Evolutionary conservation across 108 stramenopile genomes (phyloP).

Genomic region (Asterionellopsis glacialis): DNA sequence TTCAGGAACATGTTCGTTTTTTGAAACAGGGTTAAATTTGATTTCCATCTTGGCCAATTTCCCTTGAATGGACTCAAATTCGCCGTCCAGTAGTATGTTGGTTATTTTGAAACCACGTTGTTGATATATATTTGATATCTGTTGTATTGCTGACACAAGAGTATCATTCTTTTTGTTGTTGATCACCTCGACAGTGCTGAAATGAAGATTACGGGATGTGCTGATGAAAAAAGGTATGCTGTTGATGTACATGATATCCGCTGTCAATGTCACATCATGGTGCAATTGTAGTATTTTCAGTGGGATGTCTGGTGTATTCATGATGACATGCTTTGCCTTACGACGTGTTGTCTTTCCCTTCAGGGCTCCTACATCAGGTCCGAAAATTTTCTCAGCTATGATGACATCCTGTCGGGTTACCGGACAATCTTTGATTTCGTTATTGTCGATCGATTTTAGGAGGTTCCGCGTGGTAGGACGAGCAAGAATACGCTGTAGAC

Average conservation of each 20-base stretch:
- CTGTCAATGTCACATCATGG: constrained; percentile 7
- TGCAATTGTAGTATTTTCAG: constrained; percentile 15
- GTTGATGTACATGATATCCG: constrained; percentile 31
- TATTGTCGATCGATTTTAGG: constrained; percentile 16
- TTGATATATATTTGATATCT: constrained; percentile 9
- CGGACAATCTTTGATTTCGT: constrained; percentile 14
- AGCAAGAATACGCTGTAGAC: no score
- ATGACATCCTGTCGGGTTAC: no score
- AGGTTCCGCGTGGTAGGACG: constrained; percentile 2
- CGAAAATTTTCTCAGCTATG: no score
- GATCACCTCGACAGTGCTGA: no score
- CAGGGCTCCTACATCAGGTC: no score
- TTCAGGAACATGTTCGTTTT: constrained; percentile 28
- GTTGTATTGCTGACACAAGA: no score
- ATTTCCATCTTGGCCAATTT: no score
- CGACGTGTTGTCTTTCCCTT: background rate
- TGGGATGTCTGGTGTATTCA: constrained; percentile 15
- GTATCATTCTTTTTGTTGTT: no score
- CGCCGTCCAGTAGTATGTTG: constrained; percentile 6
- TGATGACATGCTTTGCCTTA: constrained; percentile 10
- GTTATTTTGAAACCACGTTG: constrained; percentile 7
- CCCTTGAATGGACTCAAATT: no score
- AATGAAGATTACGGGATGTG: no score
- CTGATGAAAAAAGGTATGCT: constrained; percentile 31
- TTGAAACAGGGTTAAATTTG: no score